Base-by-base conservation (phyloP, 2,329 filamentous ascomycete species). In the Trichoderma sp. region DNA sequence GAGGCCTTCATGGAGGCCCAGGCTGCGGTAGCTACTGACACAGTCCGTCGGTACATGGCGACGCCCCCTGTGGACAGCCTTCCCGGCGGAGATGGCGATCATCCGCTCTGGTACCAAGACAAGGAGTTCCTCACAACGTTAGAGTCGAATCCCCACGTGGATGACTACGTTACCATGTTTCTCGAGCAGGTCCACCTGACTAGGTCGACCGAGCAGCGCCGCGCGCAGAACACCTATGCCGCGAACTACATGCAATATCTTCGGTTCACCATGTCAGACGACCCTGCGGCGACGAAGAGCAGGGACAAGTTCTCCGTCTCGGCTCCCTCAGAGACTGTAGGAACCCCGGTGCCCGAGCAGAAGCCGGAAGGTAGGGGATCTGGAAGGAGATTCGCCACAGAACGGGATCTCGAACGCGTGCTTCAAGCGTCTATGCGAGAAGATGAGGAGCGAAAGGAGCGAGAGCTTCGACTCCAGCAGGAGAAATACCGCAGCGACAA, bases 401-500 rank as follows among this genome's bases (percentile, higher is more conserved):
- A 93, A 72, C 85, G 90, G 59, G 90, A 93, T 67, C 76, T 93
- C 7, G 88, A 93, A 73, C 83, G 86, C 44, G 88, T 90, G 7
- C 77, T 93, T 55, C 86, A 90, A 72, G 88, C 90, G 70, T 93
- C 90, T 0, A 85, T 88, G 71, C 83, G 84, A 24, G 88, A 90
- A 69, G 89, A 91, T 66, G 88, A 89, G 68, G 90, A 92, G 71
- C 83, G 86, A 41, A 83, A 86, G 66, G 89, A 92, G 69, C 86
- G 89, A 55, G 88, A 90, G 68, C 77, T 82, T 52, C 80, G 85
- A 60, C 85, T 85, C 41, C 84, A 87, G 69, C 87, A 89, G 72
- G 87, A 90, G 62, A 88, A 89, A 72, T 88, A 88, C 66, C 88
- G 90, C 67, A 90, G 86, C 68, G 89, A 91, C 51, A 92, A 91